phyloP scores from a whole-genome alignment of 2,329 filamentous ascomycete species.

The Domatiomyces globalis region DNA sequence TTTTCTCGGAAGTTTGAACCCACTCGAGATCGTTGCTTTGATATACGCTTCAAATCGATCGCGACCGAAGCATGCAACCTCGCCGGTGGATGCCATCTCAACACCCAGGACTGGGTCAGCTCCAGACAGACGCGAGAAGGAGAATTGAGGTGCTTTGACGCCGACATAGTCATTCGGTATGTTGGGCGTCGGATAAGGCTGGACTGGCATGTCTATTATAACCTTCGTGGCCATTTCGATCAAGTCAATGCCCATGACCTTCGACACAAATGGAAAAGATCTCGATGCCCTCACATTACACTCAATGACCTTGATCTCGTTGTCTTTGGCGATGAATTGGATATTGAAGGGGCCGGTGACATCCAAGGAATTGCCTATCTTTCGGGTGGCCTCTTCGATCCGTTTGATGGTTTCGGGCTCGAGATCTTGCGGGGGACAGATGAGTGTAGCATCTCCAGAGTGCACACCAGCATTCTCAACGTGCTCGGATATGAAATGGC shows the following conservation, averaged over 20 bases:
- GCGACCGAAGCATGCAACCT: slow-evolving; percentile 88
- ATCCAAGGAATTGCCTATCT: slow-evolving; percentile 88
- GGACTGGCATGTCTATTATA: slow-evolving; percentile 72
- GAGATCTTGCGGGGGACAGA: slow-evolving; percentile 86
- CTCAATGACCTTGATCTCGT: slow-evolving; percentile 99
- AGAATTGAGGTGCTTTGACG: slow-evolving; percentile 98
- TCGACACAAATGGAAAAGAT: slow-evolving; percentile 96
- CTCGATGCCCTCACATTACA: slow-evolving; percentile 94
- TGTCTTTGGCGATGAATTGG: slow-evolving; percentile 98
- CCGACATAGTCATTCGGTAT: slow-evolving; percentile 74
- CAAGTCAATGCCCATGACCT: slow-evolving; percentile 93
- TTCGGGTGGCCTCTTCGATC: slow-evolving; percentile 87
- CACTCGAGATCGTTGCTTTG: slow-evolving; percentile 88
- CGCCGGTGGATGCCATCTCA: slow-evolving; percentile 97
- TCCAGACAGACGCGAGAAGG: slow-evolving; percentile 90
- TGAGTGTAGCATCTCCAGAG: slow-evolving; percentile 91
- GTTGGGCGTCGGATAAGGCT: slow-evolving; percentile 64
- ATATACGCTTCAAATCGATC: slow-evolving; percentile 97
- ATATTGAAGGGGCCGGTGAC: slow-evolving; percentile 97
- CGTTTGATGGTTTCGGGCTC: slow-evolving; percentile 74
- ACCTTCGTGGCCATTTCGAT: slow-evolving; percentile 98
- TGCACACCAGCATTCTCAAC: slow-evolving; percentile 98
- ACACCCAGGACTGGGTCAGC: slow-evolving; percentile 94
- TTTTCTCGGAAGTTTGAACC: slow-evolving; percentile 89
- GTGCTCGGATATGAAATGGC: slow-evolving; percentile 96